Conservation (phyloP, 768 basidiomycete species). For the Cytidiella melzeri region DNA sequence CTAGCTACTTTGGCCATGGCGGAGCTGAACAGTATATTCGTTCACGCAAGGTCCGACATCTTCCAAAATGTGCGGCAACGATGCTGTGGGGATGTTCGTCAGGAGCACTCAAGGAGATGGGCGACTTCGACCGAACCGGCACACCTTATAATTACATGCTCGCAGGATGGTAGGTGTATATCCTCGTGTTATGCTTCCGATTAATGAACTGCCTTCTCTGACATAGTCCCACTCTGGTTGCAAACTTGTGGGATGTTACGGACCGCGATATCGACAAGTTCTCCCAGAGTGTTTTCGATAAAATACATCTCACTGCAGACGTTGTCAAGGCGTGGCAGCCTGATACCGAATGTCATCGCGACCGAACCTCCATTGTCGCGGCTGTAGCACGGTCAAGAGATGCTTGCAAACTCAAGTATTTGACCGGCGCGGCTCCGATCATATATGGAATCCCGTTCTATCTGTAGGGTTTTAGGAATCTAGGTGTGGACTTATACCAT, state of each 20-base stretch:
- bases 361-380: slow-evolving; percentile 48
- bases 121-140: slow-evolving; percentile 88
- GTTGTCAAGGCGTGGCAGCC: slow-evolving; percentile 18
- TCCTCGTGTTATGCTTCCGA: not conserved
- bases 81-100: slow-evolving; percentile 99
- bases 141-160: slow-evolving; percentile 95
- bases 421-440: slow-evolving; percentile 93
- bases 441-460: slow-evolving; percentile 96
- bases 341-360: slow-evolving; percentile 14
- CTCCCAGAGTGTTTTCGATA: slow-evolving; percentile 76
- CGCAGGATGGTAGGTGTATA: slow-evolving; percentile 86
- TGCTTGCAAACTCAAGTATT: slow-evolving; percentile 82
- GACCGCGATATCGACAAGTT: slow-evolving; percentile 96
- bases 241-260: slow-evolving; percentile 97
- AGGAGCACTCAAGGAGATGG: slow-evolving; percentile 81
- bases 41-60: slow-evolving; percentile 75
- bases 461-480: slow-evolving; percentile 33
- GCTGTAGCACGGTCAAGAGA: slow-evolving; percentile 80
- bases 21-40: slow-evolving; percentile 93
- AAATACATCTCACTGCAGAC: slow-evolving; percentile 45
- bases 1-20: slow-evolving; percentile 95
- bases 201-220: too few species aligned
- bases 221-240: slow-evolving; percentile 75
- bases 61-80: slow-evolving; percentile 83
- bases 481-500: not conserved